A percentile compares a stretch with the other conserved stretches of the same genome.
Conservation (phyloP, 805 yeast genomes). For the Saccharomyces jurei region DNA sequence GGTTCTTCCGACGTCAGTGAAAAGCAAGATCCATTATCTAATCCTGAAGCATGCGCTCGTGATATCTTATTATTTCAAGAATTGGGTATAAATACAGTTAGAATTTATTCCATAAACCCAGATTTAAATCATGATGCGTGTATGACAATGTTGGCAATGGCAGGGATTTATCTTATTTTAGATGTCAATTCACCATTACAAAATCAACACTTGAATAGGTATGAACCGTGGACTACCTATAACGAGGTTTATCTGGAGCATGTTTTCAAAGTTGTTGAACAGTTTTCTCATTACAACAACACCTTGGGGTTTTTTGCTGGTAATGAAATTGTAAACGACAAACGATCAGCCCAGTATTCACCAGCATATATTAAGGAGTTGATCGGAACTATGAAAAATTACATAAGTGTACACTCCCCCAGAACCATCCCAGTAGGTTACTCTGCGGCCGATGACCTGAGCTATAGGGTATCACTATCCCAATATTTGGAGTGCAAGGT, state of each 20-base stretch:
- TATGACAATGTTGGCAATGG: conserved; percentile 83
- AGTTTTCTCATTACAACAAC: conserved; percentile 77
- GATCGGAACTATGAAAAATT: conserved; percentile 71
- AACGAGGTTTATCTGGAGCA: conserved; percentile 62
- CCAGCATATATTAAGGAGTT: conserved; percentile 75
- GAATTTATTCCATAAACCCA: conserved; percentile 84
- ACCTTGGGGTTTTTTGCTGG: conserved; percentile 90
- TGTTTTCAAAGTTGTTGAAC: conserved; percentile 69
- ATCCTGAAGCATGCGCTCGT: conserved; percentile 64
- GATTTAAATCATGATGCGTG: conserved; percentile 77
- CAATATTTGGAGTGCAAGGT: conserved; percentile 70
- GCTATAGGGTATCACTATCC: conserved; percentile 67
- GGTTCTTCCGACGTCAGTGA: conserved; percentile 72
- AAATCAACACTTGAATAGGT: conserved; percentile 74
- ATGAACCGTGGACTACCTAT: conserved; percentile 91
- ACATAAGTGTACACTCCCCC: conserved; percentile 48
- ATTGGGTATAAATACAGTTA: conserved; percentile 76
- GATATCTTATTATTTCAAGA: conserved; percentile 76
- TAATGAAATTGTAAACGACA: conserved; percentile 81
- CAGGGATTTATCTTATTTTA: conserved; percentile 84
- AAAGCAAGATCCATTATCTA: conserved; percentile 65
- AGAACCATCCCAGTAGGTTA: conserved; percentile 85
- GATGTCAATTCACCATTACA: conserved; percentile 86
- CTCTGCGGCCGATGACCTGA: conserved; percentile 90
- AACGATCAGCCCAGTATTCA: conserved; percentile 54